Evolutionary conservation across 257 asterid species (phyloP).

Genomic region (Solanum peruvianum): DNA sequence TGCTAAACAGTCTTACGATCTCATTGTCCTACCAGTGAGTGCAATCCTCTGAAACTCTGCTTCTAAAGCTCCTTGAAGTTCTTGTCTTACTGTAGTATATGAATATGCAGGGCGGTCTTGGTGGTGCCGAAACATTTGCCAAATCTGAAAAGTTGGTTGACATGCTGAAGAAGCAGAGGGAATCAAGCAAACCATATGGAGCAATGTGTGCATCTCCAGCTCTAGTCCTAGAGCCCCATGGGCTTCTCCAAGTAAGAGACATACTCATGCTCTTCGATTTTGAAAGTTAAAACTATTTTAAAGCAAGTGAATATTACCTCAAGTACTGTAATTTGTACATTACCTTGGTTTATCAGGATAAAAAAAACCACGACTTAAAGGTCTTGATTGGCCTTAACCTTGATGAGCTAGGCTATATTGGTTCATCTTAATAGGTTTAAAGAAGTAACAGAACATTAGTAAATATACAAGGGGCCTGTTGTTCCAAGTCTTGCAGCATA

Average conservation of each 20-base stretch:
- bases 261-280: neutral
- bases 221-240: constrained; percentile 76
- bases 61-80: neutral
- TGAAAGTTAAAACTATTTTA: neutral
- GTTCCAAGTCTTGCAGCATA: neutral
- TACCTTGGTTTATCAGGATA: neutral
- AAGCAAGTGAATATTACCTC: neutral
- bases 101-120: constrained; percentile 72
- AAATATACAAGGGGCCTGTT: neutral
- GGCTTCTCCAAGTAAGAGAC: constrained; percentile 59
- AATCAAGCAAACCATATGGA: constrained; percentile 56
- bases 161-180: constrained; percentile 71
- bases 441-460: neutral
- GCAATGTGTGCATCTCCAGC: constrained; percentile 99
- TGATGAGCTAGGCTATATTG: neutral
- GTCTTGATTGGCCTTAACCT: neutral
- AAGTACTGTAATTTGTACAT: neutral
- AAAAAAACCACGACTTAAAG: neutral
- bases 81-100: neutral
- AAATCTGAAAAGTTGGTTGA: constrained; percentile 60
- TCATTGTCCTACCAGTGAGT: constrained; percentile 79
- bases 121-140: constrained; percentile 90
- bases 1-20: constrained; percentile 43
- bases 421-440: neutral
- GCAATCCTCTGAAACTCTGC: neutral